Evolutionary conservation across 2,329 filamentous ascomycete species (phyloP).

Genomic region (Penicillium corylophilum): DNA sequence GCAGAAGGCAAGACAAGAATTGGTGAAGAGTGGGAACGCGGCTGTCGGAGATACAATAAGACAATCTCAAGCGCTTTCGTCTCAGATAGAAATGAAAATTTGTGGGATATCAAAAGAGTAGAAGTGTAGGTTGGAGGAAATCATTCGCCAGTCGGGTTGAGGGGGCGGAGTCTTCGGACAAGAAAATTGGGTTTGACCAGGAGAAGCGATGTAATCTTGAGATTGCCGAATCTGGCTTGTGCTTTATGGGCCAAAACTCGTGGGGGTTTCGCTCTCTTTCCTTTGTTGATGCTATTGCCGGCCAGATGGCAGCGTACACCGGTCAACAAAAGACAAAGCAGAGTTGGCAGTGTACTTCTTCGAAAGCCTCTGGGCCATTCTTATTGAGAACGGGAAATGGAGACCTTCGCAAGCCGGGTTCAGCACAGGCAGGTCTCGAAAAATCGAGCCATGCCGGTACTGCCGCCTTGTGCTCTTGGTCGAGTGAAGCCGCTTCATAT

Average conservation of each 20-base stretch:
- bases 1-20: slow-evolving; percentile 10
- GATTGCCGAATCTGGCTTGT: neutral
- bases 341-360: neutral
- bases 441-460: neutral
- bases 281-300: neutral
- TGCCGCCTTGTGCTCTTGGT: slow-evolving; percentile 6
- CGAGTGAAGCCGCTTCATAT: slow-evolving; percentile 12
- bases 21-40: slow-evolving; percentile 6
- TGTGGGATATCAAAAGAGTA: slow-evolving; percentile 5
- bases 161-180: neutral
- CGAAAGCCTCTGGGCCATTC: neutral
- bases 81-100: neutral
- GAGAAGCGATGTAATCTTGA: neutral
- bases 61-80: neutral
- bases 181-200: neutral
- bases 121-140: slow-evolving; percentile 1
- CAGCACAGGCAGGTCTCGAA: neutral
- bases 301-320: neutral
- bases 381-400: neutral
- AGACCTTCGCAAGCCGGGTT: neutral
- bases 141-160: slow-evolving; percentile 4
- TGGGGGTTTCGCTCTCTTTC: neutral
- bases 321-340: neutral
- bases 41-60: slow-evolving; percentile 2
- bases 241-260: neutral